phyloP scores from a whole-genome alignment of 139 green algal species.

The Nannochloris sp. region DNA sequence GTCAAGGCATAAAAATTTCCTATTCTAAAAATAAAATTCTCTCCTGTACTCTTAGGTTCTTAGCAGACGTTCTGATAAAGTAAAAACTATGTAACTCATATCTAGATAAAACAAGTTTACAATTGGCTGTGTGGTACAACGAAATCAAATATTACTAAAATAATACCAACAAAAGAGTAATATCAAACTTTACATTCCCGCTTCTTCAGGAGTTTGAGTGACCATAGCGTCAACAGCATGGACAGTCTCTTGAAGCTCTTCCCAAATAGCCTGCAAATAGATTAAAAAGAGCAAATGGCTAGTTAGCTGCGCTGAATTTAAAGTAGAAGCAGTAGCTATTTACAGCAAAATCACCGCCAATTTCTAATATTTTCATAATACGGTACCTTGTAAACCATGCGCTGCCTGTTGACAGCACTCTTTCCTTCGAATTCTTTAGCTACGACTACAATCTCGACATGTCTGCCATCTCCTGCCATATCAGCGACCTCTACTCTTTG shows the following conservation, averaged over 20 bases:
- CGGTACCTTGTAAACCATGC: slow-evolving; percentile 84
- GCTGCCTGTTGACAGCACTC: slow-evolving; percentile 61
- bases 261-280: slow-evolving; percentile 31
- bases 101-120: neutral
- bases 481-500: slow-evolving; percentile 50
- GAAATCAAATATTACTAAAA: slow-evolving; percentile 6
- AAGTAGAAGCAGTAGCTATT: slow-evolving; percentile 24
- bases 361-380: no score
- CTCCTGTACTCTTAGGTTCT: neutral
- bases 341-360: neutral
- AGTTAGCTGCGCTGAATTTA: neutral
- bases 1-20: slow-evolving; percentile 73
- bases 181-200: neutral
- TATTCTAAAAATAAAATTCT: neutral
- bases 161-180: neutral
- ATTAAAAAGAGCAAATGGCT: neutral
- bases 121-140: neutral
- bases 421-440: slow-evolving; percentile 66
- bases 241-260: slow-evolving; percentile 62
- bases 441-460: slow-evolving; percentile 76
- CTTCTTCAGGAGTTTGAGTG: slow-evolving; percentile 27
- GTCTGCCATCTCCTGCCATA: slow-evolving; percentile 61
- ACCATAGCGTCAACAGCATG: slow-evolving; percentile 40
- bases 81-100: neutral
- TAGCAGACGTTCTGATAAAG: neutral